Percentiles rank a stretch among this genome's conserved stretches.
Conservation (phyloP, 2,329 filamentous ascomycete genomes). For the Ophiocordyceps camponoti-saundersi region DNA sequence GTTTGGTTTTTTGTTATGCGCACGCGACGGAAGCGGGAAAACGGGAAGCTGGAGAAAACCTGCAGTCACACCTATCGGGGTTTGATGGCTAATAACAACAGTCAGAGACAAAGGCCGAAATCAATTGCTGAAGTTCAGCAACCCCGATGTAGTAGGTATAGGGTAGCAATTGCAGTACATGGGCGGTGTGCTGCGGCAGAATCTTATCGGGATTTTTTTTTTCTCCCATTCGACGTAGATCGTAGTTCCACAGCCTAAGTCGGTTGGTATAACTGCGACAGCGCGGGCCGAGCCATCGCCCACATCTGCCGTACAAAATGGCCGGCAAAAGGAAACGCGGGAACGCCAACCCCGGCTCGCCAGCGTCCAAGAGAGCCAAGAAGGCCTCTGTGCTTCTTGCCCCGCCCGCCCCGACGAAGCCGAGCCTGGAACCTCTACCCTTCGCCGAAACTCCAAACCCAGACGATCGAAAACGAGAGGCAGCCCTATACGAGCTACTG, state of each 20-base stretch:
- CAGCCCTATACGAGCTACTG: slow-evolving; percentile 41
- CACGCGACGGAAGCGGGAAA: background rate
- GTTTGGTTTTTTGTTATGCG: background rate
- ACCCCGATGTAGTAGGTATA: background rate
- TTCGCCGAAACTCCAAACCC: slow-evolving; percentile 35
- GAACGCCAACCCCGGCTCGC: background rate
- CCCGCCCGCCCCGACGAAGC: slow-evolving; percentile 8
- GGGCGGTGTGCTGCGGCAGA: background rate
- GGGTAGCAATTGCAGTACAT: background rate
- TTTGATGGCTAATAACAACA: background rate
- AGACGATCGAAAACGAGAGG: slow-evolving; percentile 40
- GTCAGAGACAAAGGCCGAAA: background rate
- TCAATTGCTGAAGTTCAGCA: background rate
- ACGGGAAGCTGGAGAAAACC: too few species aligned
- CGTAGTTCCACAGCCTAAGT: background rate
- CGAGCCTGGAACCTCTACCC: slow-evolving; percentile 15
- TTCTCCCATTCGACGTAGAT: background rate
- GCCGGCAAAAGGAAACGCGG: slow-evolving; percentile 16
- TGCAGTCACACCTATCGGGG: background rate
- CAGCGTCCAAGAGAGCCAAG: slow-evolving; percentile 14
- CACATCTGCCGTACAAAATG: slow-evolving; percentile 6
- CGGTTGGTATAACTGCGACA: too few species aligned
- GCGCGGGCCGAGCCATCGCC: background rate
- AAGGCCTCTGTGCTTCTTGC: slow-evolving; percentile 8
- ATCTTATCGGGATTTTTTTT: background rate